Conservation (phyloP, 2,329 filamentous ascomycete species). For the Colletotrichum scovillei region DNA sequence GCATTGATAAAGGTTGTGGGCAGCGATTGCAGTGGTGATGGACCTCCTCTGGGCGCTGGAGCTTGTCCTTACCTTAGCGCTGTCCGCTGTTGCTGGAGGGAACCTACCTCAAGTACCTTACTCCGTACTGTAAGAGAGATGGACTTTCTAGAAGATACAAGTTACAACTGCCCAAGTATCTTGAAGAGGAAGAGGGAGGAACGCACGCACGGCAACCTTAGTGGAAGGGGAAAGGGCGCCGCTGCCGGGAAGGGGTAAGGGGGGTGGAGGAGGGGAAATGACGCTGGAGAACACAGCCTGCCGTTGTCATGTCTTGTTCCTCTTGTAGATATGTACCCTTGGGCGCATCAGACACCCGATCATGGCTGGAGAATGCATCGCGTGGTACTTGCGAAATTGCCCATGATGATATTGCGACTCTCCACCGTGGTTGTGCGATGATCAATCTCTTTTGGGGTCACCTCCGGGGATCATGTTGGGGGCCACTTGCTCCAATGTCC, state of each 20-base stretch:
- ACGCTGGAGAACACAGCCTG: conserved; percentile 26
- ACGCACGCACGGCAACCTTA: neutral
- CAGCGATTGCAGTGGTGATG: neutral
- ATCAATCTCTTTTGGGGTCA: conserved; percentile 27
- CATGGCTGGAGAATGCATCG: conserved; percentile 1
- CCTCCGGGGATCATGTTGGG: conserved; percentile 6
- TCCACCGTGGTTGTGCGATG: conserved; percentile 9
- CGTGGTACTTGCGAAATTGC: conserved; percentile 15
- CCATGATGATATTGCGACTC: neutral
- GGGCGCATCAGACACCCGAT: neutral
- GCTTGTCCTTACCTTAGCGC: neutral
- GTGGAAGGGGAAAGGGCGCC: neutral
- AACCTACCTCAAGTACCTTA: too few species aligned
- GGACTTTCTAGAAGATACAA: too few species aligned
- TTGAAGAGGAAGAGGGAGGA: too few species aligned
- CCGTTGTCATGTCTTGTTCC: conserved; percentile 20
- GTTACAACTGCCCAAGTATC: too few species aligned
- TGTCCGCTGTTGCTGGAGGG: conserved; percentile 1
- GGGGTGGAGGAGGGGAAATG: conserved; percentile 34
- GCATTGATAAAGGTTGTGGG: conserved; percentile 11
- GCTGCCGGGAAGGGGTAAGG: conserved; percentile 8
- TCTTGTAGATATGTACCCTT: neutral
- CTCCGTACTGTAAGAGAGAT: neutral
- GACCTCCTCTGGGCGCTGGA: conserved; percentile 21
- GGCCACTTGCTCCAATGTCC: neutral